Conservation (phyloP, 2,329 filamentous ascomycete genomes). For the Ophiognomonia clavigignenti-juglandacearum region DNA sequence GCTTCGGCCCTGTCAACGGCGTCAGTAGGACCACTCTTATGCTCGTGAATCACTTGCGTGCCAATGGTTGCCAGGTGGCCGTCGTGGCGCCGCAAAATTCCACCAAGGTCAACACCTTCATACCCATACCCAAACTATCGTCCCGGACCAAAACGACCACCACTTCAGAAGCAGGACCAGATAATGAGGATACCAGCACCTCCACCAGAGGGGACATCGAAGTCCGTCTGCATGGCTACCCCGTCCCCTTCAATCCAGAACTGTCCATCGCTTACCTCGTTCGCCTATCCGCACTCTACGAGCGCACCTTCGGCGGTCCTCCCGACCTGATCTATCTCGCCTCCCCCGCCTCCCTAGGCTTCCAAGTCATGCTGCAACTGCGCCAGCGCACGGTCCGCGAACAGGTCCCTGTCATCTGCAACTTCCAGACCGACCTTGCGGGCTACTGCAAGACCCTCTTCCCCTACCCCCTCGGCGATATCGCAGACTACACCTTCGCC, state of each 20-base stretch:
- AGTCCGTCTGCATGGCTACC: slow-evolving; percentile 58
- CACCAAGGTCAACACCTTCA: slow-evolving; percentile 49
- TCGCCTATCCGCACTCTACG: slow-evolving; percentile 56
- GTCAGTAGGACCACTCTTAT: slow-evolving; percentile 66
- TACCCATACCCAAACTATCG: slow-evolving; percentile 20
- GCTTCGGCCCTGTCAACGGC: slow-evolving; percentile 69
- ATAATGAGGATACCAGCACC: too few relatives aligned
- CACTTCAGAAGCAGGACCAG: background rate
- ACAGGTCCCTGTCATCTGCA: slow-evolving; percentile 58
- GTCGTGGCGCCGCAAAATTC: slow-evolving; percentile 61
- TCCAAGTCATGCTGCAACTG: slow-evolving; percentile 66
- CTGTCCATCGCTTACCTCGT: slow-evolving; percentile 67
- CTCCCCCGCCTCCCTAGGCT: slow-evolving; percentile 64
- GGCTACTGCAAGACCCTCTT: slow-evolving; percentile 69
- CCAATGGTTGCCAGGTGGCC: slow-evolving; percentile 59
- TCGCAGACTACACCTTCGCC: slow-evolving; percentile 58
- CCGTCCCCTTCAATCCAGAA: slow-evolving; percentile 67
- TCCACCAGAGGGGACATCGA: slow-evolving; percentile 35
- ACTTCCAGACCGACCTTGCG: slow-evolving; percentile 68
- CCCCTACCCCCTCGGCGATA: slow-evolving; percentile 52
- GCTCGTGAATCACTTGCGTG: slow-evolving; percentile 61
- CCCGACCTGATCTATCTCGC: slow-evolving; percentile 68
- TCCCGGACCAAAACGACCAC: background rate
- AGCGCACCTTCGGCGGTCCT: slow-evolving; percentile 50
- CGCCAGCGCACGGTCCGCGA: slow-evolving; percentile 50